phyloP scores from a whole-genome alignment of 2,329 filamentous ascomycete genomes.

The Metarhizium anisopliae region DNA sequence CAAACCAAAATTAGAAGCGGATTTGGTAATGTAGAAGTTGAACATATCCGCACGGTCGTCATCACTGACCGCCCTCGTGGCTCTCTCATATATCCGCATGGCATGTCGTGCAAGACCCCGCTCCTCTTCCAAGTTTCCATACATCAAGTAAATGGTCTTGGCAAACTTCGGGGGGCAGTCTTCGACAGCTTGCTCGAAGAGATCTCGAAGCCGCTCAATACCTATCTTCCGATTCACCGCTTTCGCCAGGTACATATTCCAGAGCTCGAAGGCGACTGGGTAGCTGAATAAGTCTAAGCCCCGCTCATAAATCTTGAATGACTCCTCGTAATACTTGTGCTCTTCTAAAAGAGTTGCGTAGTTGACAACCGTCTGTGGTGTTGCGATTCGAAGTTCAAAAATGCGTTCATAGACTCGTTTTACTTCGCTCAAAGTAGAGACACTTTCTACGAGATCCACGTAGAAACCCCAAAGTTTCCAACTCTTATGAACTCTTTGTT shows the following conservation, averaged over 20 bases:
- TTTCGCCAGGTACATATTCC: conserved; percentile 97
- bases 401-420: conserved; percentile 93
- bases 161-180: conserved; percentile 93
- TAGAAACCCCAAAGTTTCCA: conserved; percentile 99
- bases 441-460: conserved; percentile 92
- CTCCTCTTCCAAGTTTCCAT: conserved; percentile 93
- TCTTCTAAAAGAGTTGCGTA: conserved; percentile 94
- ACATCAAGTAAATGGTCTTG: conserved; percentile 95
- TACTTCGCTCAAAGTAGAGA: conserved; percentile 83
- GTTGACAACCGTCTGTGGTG: conserved; percentile 96
- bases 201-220: conserved; percentile 85
- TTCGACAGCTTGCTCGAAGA: conserved; percentile 96
- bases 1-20: conserved; percentile 92
- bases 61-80: conserved; percentile 87
- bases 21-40: conserved; percentile 99
- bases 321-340: conserved; percentile 91
- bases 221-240: conserved; percentile 93
- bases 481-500: conserved; percentile 96
- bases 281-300: conserved; percentile 98
- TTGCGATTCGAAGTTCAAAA: conserved; percentile 95
- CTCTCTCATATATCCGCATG: conserved; percentile 98
- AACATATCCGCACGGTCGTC: conserved; percentile 97
- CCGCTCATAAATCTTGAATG: conserved; percentile 94
- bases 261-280: conserved; percentile 94
- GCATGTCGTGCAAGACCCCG: conserved; percentile 88